A percentile compares a stretch with the other conserved stretches of the same genome.
phyloP scores from a whole-genome alignment of 805 yeast species.

The Myxozyma nipponensis region DNA sequence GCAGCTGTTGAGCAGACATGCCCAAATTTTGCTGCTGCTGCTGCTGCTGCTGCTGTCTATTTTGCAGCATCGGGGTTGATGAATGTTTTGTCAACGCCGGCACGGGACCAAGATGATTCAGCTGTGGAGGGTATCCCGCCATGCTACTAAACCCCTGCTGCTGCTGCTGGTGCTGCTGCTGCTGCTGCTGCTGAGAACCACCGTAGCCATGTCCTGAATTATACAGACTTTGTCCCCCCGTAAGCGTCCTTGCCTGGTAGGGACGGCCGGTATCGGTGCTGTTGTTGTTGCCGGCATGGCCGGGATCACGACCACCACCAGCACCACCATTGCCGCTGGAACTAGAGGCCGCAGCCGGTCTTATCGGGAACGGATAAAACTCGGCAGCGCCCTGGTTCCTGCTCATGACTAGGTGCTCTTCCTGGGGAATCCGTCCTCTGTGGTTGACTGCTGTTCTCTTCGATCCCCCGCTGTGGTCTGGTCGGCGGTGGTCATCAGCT shows the following conservation, averaged over 20 bases:
- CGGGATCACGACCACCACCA: neutral
- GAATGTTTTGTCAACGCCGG: neutral
- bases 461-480: too few species aligned
- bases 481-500: too few species aligned
- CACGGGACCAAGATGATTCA: neutral
- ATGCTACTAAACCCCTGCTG: neutral
- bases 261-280: neutral
- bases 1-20: neutral
- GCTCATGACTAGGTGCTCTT: too few species aligned
- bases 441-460: too few species aligned
- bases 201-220: too few species aligned
- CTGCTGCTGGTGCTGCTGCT: neutral
- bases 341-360: constrained; percentile 17
- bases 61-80: neutral
- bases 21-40: neutral
- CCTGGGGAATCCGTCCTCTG: too few species aligned
- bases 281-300: constrained; percentile 1
- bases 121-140: neutral
- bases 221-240: too few species aligned
- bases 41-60: neutral
- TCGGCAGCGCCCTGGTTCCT: constrained; percentile 2
- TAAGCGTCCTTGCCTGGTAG: too few species aligned
- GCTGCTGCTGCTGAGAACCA: constrained; percentile 2
- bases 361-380: constrained; percentile 24
- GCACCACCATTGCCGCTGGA: too few species aligned